Base-by-base conservation (phyloP, 352 stramenopile genomes). In the Phytophthora syringae region DNA sequence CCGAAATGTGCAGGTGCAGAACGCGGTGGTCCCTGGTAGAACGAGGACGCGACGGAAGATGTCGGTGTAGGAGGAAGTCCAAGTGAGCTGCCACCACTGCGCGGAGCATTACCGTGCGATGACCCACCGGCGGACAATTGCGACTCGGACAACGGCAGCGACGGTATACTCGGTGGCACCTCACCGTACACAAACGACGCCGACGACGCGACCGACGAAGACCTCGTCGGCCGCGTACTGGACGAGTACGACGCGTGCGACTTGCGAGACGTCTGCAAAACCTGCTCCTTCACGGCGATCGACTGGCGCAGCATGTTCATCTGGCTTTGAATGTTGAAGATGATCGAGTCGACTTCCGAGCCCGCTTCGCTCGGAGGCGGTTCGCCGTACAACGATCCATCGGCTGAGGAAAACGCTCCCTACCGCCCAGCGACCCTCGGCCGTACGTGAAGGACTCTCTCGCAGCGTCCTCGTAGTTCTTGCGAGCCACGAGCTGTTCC, bases 301-400 rank as follows among this genome's bases (percentile, higher is more conserved):
- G 86, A 90, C 49, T 90, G 79, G 0, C 82, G 86, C 42, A 94
- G 72, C 70, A 84, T 80, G 52, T 90, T 78, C 84, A 94, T 94
- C 63, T 94, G 86, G 56, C 76, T 87, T 54, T 94, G 86, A 52
- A 94, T 93, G 44, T 74, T 92, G 43, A 75, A 83, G 25, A 94
- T 88, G 64, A 94, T 86, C 36, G 74, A 83, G 69, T 92, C 86
- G 7, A 92, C 84, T 13, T 78, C 78, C 6, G 63, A 70, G 7
- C 60, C 73, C 12, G 66, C 51, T 37, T 83, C 71, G 22, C 79
- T 82, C 15, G 64, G 56, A 55, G 64, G 40, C 12, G 28, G 27
- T 45, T 78, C 65, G 13, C 60, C 73, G 44, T 76, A 81, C 53
- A 61, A 64, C 20, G 66, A 74, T 7, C 52, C 60, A 64, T 74